Percentiles rank a stretch among this genome's conserved stretches.
phyloP scores from a whole-genome alignment of 805 yeast species.

The Lachancea thermotolerans region DNA sequence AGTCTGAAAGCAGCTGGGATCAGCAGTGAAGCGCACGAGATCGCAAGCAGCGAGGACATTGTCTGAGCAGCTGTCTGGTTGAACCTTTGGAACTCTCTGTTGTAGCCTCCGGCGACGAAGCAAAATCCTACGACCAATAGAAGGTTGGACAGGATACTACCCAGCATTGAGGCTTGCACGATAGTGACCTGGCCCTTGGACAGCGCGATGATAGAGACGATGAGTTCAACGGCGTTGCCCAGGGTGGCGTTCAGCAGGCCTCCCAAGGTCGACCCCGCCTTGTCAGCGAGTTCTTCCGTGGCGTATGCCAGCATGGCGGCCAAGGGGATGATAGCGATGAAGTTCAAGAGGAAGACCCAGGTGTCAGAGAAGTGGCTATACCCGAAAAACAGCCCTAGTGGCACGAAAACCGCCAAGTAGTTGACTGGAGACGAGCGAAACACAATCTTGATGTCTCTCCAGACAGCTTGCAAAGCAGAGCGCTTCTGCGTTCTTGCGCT shows the following conservation, averaged over 20 bases:
- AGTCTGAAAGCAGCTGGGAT: constrained; percentile 97
- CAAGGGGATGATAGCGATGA: constrained; percentile 84
- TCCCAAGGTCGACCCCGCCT: constrained; percentile 87
- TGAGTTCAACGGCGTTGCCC: constrained; percentile 96
- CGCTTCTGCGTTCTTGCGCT: not conserved
- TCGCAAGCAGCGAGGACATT: constrained; percentile 88
- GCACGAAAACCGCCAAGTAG: constrained; percentile 74
- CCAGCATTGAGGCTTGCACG: constrained; percentile 96
- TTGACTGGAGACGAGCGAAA: constrained; percentile 65
- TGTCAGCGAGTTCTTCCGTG: constrained; percentile 84
- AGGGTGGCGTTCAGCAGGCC: constrained; percentile 94
- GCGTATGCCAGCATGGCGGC: constrained; percentile 88
- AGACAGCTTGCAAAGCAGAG: constrained; percentile 1
- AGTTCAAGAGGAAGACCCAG: constrained; percentile 64
- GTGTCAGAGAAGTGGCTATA: constrained; percentile 46
- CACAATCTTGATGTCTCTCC: constrained; percentile 24
- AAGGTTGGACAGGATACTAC: constrained; percentile 83
- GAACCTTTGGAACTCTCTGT: constrained; percentile 78
- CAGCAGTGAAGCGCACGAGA: constrained; percentile 80
- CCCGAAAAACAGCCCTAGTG: constrained; percentile 78
- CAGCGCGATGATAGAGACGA: constrained; percentile 88
- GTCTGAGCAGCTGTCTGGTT: constrained; percentile 98
- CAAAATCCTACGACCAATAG: constrained; percentile 92
- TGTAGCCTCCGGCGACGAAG: constrained; percentile 86
- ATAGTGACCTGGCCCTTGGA: constrained; percentile 80